Conservation (phyloP, 2,329 filamentous ascomycete genomes). For the Fusarium napiforme region DNA sequence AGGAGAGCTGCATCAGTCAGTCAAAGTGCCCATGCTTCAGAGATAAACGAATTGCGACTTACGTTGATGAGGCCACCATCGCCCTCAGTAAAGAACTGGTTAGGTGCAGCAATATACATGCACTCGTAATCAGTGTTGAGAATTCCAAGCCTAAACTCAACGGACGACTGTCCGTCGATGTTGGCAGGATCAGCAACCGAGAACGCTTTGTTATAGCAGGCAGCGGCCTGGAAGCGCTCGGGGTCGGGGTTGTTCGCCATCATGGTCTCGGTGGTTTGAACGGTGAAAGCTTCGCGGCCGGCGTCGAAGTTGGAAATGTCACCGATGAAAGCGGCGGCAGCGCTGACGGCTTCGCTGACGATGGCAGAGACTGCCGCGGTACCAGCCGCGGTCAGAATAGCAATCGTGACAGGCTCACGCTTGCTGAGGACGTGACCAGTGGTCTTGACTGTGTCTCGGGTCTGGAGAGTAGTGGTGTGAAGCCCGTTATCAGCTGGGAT, state of each 20-base stretch:
- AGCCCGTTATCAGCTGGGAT: background rate
- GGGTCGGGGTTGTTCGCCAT: conserved; percentile 9
- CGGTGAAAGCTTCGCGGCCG: conserved; percentile 2
- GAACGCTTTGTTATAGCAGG: conserved; percentile 6
- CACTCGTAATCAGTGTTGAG: conserved; percentile 20
- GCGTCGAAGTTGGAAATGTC: conserved; percentile 10
- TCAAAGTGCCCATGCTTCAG: fast-evolving
- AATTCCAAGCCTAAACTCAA: background rate
- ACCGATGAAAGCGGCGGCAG: background rate
- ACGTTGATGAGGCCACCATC: conserved; percentile 14
- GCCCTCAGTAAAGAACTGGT: conserved; percentile 9
- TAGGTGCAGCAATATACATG: conserved; percentile 15
- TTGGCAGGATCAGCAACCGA: conserved; percentile 9
- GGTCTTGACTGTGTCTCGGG: background rate
- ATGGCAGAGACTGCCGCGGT: background rate
- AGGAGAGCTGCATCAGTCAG: background rate
- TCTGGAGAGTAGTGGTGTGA: background rate
- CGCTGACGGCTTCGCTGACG: background rate
- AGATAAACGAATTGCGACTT: fast-evolving
- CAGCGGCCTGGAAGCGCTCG: background rate
- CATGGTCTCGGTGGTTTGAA: conserved; percentile 1
- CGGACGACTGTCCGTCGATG: conserved; percentile 8
- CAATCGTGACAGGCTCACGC: background rate
- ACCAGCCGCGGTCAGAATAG: conserved; percentile 6
- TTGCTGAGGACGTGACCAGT: background rate